Evolutionary conservation across 192 early-diverging fungal genomes (phyloP).

Genomic region (Coemansia sp.): DNA sequence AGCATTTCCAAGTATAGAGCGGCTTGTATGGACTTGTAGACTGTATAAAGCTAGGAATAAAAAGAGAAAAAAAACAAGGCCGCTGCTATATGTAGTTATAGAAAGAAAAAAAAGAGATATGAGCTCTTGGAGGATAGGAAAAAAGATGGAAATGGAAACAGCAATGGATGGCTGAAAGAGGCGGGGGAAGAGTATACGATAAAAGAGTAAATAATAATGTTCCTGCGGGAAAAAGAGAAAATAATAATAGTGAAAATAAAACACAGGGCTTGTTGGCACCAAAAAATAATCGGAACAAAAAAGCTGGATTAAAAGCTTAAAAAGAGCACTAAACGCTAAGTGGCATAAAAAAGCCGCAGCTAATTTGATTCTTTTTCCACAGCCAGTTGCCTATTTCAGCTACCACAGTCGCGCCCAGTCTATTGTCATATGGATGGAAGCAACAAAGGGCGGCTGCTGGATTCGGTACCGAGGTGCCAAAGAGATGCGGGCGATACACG

Average conservation of each 20-base stretch:
- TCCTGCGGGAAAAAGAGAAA: background rate
- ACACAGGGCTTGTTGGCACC: background rate
- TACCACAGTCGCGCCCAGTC: too few species aligned
- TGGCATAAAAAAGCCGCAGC: background rate
- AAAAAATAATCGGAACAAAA: background rate
- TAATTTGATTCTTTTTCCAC: background rate
- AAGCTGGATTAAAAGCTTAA: too few species aligned
- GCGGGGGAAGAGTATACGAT: too few species aligned
- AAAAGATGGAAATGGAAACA: too few species aligned
- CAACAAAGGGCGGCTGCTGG: background rate
- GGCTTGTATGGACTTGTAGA: too few species aligned
- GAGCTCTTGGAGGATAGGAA: too few species aligned
- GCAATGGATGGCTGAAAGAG: too few species aligned
- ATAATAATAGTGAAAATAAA: background rate
- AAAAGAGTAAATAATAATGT: too few species aligned
- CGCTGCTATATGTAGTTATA: background rate
- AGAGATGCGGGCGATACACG: background rate
- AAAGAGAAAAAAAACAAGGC: background rate
- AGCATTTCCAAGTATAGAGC: constrained; percentile 5
- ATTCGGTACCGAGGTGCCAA: background rate
- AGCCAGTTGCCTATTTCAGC: too few species aligned
- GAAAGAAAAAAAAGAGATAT: background rate
- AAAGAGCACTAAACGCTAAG: background rate
- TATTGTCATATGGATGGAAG: too few species aligned
- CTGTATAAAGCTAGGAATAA: background rate